Percentiles rank a stretch among this genome's conserved stretches.
Evolutionary conservation across 768 basidiomycete species (phyloP).

Genomic region (Porpolomopsis calyptriformis): DNA sequence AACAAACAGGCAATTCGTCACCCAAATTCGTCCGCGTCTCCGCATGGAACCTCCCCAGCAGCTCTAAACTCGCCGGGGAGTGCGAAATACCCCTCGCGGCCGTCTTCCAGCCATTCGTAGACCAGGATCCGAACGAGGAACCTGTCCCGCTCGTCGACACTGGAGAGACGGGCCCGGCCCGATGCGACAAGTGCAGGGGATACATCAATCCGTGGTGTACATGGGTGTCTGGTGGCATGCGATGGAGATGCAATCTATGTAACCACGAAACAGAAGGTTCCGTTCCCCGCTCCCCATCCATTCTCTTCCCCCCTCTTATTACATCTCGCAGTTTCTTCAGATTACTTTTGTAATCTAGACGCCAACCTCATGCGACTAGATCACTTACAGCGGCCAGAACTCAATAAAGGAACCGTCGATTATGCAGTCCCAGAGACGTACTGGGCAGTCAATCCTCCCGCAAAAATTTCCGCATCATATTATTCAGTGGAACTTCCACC

Average conservation of each 20-base stretch:
- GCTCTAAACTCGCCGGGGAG: conserved; percentile 66
- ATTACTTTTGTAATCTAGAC: conserved; percentile 81
- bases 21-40: conserved; percentile 86
- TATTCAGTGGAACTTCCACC: conserved; percentile 39
- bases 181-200: conserved; percentile 75
- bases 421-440: conserved; percentile 77
- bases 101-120: conserved; percentile 83
- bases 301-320: conserved; percentile 2
- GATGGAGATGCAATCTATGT: conserved; percentile 93
- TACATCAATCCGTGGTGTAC: conserved; percentile 93
- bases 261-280: conserved; percentile 72
- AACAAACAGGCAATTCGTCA: conserved; percentile 62
- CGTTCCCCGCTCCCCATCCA: conserved; percentile 4
- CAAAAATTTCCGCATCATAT: conserved; percentile 42
- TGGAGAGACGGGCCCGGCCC: conserved; percentile 61
- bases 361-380: conserved; percentile 69
- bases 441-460: conserved; percentile 66
- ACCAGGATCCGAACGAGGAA: conserved; percentile 68
- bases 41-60: conserved; percentile 80
- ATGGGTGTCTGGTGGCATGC: conserved; percentile 72
- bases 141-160: conserved; percentile 69
- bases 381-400: conserved; percentile 71
- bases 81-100: conserved; percentile 80
- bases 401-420: conserved; percentile 86
- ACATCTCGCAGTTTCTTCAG: conserved; percentile 46